phyloP scores from a whole-genome alignment of 106 monocot genomes.

The Ottelia alismoides region DNA sequence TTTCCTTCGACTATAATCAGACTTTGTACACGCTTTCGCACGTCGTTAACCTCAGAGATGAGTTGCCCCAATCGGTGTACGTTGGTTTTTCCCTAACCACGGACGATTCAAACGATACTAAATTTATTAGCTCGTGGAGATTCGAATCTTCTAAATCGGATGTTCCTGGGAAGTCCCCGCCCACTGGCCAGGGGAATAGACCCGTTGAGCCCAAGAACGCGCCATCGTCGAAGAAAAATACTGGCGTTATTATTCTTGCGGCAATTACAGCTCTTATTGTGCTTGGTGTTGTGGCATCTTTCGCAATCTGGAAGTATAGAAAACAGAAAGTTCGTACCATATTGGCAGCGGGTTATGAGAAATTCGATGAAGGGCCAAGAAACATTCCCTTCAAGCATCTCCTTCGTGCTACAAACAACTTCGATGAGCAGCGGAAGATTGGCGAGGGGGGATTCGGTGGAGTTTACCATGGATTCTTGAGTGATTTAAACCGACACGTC shows the following conservation, averaged over 20 bases:
- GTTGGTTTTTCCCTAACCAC: slow-evolving; percentile 61
- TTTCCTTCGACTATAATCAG: slow-evolving; percentile 19
- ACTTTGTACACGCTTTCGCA: slow-evolving; percentile 13
- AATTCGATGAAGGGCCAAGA: not conserved
- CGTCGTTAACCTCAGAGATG: slow-evolving; percentile 23
- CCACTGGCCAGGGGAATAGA: not conserved
- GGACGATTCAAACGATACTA: slow-evolving; percentile 18
- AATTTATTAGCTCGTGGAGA: slow-evolving; percentile 41
- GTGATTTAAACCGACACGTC: not conserved
- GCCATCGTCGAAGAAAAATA: no score
- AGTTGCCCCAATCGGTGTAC: slow-evolving; percentile 33
- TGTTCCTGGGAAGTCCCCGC: no score
- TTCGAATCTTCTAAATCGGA: slow-evolving; percentile 28
- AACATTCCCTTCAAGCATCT: slow-evolving; percentile 9
- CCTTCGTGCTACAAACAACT: slow-evolving; percentile 5
- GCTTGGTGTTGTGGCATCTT: not conserved
- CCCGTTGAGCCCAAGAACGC: no score
- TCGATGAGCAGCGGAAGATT: slow-evolving; percentile 2
- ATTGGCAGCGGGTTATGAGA: not conserved
- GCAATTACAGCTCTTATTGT: not conserved
- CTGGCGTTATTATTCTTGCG: not conserved
- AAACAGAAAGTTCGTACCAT: no score
- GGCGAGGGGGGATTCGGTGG: slow-evolving; percentile 17
- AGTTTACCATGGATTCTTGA: slow-evolving; percentile 13
- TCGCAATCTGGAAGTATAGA: no score